These are phyloP conservation scores for Chrysoporthe cubensis DNA, from an alignment of 2,329 filamentous ascomycete genomes.

Conservation along the genomic window DNA sequence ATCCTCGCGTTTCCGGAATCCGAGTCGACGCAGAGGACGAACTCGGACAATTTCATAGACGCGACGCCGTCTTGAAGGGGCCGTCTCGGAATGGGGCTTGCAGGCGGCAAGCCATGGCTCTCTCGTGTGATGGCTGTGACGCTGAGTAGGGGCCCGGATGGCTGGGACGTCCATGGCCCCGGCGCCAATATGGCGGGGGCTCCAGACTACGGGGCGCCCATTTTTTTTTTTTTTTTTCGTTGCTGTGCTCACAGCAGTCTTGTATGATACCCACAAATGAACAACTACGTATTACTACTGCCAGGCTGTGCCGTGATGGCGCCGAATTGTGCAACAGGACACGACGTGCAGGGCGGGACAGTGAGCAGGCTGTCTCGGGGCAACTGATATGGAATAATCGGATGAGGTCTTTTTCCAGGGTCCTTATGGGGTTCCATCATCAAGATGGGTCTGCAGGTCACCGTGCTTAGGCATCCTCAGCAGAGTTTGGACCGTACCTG, in stretches of 20 bases:
- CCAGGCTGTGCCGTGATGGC: too few relatives aligned
- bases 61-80: background rate
- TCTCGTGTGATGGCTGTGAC: background rate
- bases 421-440: background rate
- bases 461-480: too few relatives aligned
- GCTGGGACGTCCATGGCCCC: background rate
- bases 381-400: too few relatives aligned
- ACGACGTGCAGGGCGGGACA: too few relatives aligned
- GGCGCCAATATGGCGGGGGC: background rate
- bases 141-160: background rate
- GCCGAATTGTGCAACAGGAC: too few relatives aligned
- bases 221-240: background rate
- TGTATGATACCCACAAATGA: conserved; percentile 8
- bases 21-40: conserved; percentile 68
- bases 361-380: too few relatives aligned
- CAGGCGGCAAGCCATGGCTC: background rate
- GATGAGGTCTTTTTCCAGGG: background rate
- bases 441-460: background rate
- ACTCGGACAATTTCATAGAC: conserved; percentile 67
- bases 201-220: background rate
- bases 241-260: background rate
- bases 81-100: background rate
- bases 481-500: background rate
- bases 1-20: conserved; percentile 77
- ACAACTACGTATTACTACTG: background rate